Evolutionary conservation across 75 land plant species (phyloP).

Genomic region (Larix kaempferi): DNA sequence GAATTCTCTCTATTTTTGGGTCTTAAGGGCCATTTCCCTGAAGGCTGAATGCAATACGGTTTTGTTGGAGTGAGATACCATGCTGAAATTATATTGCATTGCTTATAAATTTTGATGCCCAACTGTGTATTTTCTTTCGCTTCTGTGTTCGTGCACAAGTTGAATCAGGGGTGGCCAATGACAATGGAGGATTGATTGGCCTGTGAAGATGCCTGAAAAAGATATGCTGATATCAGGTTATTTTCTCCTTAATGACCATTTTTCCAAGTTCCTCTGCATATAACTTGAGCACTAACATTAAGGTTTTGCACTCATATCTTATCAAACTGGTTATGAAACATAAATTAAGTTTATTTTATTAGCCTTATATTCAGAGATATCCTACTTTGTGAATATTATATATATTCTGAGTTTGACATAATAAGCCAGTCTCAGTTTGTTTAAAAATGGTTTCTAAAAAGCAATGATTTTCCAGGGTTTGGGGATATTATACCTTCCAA

Average conservation of each 20-base stretch:
- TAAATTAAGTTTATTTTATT: not conserved
- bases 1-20: not conserved
- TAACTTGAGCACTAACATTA: not conserved
- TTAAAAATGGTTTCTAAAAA: not conserved
- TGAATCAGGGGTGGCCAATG: not conserved
- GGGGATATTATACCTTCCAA: not conserved
- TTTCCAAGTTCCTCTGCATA: not conserved
- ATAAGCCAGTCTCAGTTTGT: not conserved
- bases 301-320: not conserved
- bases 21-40: not conserved
- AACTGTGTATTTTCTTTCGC: not conserved
- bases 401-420: not conserved
- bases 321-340: no score
- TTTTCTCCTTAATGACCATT: not conserved
- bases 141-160: not conserved
- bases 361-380: not conserved
- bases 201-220: not conserved
- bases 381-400: not conserved
- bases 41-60: not conserved
- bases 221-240: constrained; percentile 7
- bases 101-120: not conserved
- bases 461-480: not conserved
- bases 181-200: constrained; percentile 5
- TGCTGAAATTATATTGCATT: not conserved
- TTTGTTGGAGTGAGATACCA: not conserved